phyloP scores from a whole-genome alignment of 768 basidiomycete genomes.

The Auricularia heimuer region DNA sequence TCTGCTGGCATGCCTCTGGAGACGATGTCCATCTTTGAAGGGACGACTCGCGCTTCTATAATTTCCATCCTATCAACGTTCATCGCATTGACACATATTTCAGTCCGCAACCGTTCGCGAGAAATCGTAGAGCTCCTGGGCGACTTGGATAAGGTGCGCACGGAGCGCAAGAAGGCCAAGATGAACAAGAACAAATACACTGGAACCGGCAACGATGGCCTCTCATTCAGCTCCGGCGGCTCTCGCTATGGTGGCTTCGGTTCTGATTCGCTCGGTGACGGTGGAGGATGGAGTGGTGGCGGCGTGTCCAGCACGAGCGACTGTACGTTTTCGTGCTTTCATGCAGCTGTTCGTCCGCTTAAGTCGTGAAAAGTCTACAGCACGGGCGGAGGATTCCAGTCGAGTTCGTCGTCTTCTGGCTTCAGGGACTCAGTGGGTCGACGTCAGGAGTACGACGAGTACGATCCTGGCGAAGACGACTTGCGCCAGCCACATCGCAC shows the following conservation, averaged over 20 bases:
- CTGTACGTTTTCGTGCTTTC: slow-evolving; percentile 3
- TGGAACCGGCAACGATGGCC: slow-evolving; percentile 72
- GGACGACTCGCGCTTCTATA: too few relatives aligned
- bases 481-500: slow-evolving; percentile 27
- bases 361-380: not conserved
- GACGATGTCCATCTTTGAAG: too few relatives aligned
- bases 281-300: slow-evolving; percentile 15
- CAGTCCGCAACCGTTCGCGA: slow-evolving; percentile 89
- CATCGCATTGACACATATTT: not conserved
- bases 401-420: slow-evolving; percentile 20
- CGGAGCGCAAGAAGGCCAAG: slow-evolving; percentile 88
- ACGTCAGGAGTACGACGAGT: slow-evolving; percentile 74
- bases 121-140: slow-evolving; percentile 87
- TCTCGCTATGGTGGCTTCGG: slow-evolving; percentile 66
- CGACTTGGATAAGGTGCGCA: slow-evolving; percentile 84
- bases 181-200: slow-evolving; percentile 80
- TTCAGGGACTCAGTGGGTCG: slow-evolving; percentile 48
- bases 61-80: too few relatives aligned
- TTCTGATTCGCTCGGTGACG: slow-evolving; percentile 33
- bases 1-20: too few relatives aligned
- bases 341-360: not conserved
- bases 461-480: slow-evolving; percentile 88
- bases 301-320: slow-evolving; percentile 10
- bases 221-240: slow-evolving; percentile 49
- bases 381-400: not conserved